Evolutionary conservation across 441 rosid genomes (phyloP).

Genomic region (Sinapis alba): DNA sequence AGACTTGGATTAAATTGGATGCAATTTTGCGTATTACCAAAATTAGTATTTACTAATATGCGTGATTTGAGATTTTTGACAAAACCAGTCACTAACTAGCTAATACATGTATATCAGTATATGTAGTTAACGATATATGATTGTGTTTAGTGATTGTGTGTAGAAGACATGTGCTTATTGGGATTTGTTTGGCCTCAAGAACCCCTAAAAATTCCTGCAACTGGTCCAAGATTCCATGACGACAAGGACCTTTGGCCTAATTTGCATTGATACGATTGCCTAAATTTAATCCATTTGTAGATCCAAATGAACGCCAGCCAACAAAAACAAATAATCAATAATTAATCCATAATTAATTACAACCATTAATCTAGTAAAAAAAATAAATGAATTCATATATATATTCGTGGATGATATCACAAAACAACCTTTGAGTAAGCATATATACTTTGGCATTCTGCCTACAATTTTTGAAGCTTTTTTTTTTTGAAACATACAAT

Average conservation of each 20-base stretch:
- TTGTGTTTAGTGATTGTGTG: constrained; percentile 29
- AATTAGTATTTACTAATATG: neutral
- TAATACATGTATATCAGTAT: constrained; percentile 2
- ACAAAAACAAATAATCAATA: neutral
- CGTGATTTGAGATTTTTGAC: neutral
- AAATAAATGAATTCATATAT: neutral
- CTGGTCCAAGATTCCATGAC: constrained; percentile 42
- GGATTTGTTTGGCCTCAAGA: constrained; percentile 43
- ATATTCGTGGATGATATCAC: constrained; percentile 7
- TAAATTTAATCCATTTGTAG: constrained; percentile 35
- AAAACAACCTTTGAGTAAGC: neutral
- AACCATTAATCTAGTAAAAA: constrained; percentile 18
- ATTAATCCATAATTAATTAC: neutral
- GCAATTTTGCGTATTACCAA: neutral
- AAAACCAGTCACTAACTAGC: constrained; percentile 1
- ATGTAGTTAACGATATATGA: constrained; percentile 13
- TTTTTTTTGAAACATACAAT: too few relatives aligned
- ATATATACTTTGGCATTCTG: neutral
- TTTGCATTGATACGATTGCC: constrained; percentile 37
- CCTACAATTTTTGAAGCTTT: neutral
- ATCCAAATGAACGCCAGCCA: constrained; percentile 42
- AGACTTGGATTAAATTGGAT: neutral
- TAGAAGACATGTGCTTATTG: constrained; percentile 37
- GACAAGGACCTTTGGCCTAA: constrained; percentile 39
- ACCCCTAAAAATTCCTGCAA: constrained; percentile 37